These are phyloP conservation scores for Pseudozyma sp. DNA, from an alignment of 1,284 basidiomycete genomes.

Conservation along the genomic window DNA sequence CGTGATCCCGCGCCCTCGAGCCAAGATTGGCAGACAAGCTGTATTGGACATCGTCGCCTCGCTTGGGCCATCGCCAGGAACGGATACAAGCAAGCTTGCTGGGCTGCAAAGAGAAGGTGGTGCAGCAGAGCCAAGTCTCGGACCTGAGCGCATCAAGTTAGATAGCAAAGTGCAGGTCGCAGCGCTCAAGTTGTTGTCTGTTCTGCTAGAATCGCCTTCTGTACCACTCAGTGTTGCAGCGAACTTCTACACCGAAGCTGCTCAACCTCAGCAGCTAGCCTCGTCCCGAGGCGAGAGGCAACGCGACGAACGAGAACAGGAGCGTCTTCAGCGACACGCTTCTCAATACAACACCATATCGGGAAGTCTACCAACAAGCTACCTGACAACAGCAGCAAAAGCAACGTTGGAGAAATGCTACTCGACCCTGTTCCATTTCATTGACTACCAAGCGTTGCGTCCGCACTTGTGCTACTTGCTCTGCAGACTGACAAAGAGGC, in stretches of 20 bases:
- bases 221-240: slow-evolving; percentile 36
- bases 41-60: slow-evolving; percentile 36
- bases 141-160: slow-evolving; percentile 32
- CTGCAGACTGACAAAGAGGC: slow-evolving; percentile 43
- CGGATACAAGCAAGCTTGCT: slow-evolving; percentile 25
- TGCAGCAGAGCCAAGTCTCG: slow-evolving; percentile 19
- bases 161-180: slow-evolving; percentile 48
- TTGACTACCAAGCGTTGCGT: slow-evolving; percentile 53
- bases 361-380: slow-evolving; percentile 41
- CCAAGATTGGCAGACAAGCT: slow-evolving; percentile 32
- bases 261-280: background rate
- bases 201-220: slow-evolving; percentile 42
- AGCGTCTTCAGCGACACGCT: slow-evolving; percentile 30
- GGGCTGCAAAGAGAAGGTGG: slow-evolving; percentile 21
- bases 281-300: slow-evolving; percentile 5
- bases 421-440: slow-evolving; percentile 53
- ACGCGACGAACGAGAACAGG: slow-evolving; percentile 23
- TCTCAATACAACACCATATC: slow-evolving; percentile 26
- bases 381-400: slow-evolving; percentile 44
- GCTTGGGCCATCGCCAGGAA: slow-evolving; percentile 38
- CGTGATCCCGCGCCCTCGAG: slow-evolving; percentile 30
- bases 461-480: slow-evolving; percentile 54
- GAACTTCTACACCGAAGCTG: slow-evolving; percentile 25
- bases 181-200: slow-evolving; percentile 41
- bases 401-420: slow-evolving; percentile 42